Evolutionary conservation across 768 basidiomycete genomes (phyloP), one percentile per base, ranked within the genome.

Genomic region (Leucocoprinus birnbaumii): DNA sequence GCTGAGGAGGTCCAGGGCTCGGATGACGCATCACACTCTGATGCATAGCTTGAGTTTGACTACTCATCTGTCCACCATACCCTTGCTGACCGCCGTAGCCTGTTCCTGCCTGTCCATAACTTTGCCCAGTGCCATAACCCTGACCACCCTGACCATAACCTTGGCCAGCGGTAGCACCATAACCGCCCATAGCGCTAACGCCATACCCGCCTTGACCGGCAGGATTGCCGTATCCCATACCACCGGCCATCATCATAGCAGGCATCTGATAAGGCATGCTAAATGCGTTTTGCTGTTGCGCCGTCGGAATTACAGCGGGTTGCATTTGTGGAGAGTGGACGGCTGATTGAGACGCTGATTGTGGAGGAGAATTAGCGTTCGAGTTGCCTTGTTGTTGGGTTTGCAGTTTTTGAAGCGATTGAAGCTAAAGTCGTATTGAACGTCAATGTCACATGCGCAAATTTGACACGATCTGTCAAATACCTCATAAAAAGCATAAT

Each of bases 401-500:
- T 62, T 80, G 80, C 48, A 80, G 70, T 69, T 91, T 93, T 68
- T 94, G 91, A 74, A 91, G 84, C 13, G 91, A 80, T 74, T 93
- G 91, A n/a, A 93, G 72, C 89, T 93, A 38, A 47, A 49, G 47
- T 25, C 9, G 43, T 56, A 47, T 51, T 51, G n/a, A 54, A 40
- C 13, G 6, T 19, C 18, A 21, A 51, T 6, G 26, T 24, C 24
- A 9, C n/a, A 14, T 25, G 38, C 8, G 9, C 31, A 43, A 14
- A 42, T 3, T 53, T n/a, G 9, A 48, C 7, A 38, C 25, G 35
- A 44, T n/a, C 16, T 26, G 24, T 26, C 14, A 63, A 78, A 26
- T 61, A 93, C 91, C 79, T 94, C 91, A 61, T 94, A 94, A 69
- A 89, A 94, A 13, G 89, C 91, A 64, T 92, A 93, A 69, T 97